phyloP scores from a whole-genome alignment of 73 alveolate genomes.

The Tetrahymena malaccensis region DNA sequence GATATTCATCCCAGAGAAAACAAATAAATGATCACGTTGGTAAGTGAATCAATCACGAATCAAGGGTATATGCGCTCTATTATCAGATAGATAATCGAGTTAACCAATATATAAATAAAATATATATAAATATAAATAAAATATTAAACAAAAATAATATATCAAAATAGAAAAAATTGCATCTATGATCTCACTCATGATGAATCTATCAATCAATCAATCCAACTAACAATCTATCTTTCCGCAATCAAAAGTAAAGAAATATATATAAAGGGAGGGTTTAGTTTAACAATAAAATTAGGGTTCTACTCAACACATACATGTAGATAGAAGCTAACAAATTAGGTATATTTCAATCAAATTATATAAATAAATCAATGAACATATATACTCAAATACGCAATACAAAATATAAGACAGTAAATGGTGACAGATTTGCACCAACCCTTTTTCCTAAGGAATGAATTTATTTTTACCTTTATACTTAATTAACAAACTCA shows the following conservation, averaged over 20 bases:
- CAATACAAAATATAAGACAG: not conserved
- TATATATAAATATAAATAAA: not conserved
- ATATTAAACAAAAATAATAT: not conserved
- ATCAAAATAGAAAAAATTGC: not conserved
- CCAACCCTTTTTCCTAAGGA: not conserved
- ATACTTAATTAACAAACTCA: too few species aligned
- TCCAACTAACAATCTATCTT: not conserved
- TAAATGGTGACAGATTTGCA: not conserved
- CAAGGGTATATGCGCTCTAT: not conserved
- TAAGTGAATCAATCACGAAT: not conserved
- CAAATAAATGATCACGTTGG: not conserved
- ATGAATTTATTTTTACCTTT: too few species aligned
- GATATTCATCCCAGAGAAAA: not conserved
- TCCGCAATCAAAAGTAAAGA: not conserved
- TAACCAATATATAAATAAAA: not conserved
- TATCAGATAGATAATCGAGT: not conserved
- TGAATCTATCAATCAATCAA: not conserved
- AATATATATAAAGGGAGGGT: not conserved
- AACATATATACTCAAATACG: not conserved
- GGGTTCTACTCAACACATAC: not conserved
- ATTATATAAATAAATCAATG: not conserved
- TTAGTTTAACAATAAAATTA: not conserved
- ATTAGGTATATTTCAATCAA: not conserved
- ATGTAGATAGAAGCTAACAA: not conserved
- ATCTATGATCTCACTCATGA: not conserved